Percentiles rank a stretch among this genome's conserved stretches.
These are phyloP conservation scores for Chytridiales sp. DNA, from an alignment of 371 early-diverging fungal genomes.

Conservation along the genomic window DNA sequence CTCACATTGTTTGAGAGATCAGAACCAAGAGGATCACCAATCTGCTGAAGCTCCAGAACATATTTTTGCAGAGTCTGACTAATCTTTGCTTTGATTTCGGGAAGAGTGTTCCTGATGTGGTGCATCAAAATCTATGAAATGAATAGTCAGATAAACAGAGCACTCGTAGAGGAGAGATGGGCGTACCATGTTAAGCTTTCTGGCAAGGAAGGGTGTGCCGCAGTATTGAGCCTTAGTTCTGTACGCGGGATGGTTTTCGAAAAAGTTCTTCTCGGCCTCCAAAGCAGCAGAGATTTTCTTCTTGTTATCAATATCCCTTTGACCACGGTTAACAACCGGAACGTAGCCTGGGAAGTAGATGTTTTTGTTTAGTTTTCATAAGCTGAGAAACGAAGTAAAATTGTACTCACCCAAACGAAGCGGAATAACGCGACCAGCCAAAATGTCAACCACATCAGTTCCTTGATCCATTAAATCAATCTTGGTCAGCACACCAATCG, in stretches of 20 bases:
- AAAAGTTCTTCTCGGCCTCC: constrained; percentile 87
- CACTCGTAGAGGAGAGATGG: too few relatives aligned
- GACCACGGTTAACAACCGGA: constrained; percentile 96
- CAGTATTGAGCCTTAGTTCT: constrained; percentile 94
- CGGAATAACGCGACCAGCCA: constrained; percentile 96
- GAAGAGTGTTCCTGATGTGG: constrained; percentile 93
- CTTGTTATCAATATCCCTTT: constrained; percentile 89
- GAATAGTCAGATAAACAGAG: too few relatives aligned
- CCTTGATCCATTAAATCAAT: constrained; percentile 99
- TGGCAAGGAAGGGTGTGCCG: constrained; percentile 96
- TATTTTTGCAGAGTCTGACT: constrained; percentile 79
- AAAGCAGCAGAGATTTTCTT: constrained; percentile 88
- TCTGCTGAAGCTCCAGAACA: constrained; percentile 74
- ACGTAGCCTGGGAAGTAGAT: constrained; percentile 71
- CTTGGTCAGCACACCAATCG: constrained; percentile 99
- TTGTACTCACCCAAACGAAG: constrained; percentile 74
- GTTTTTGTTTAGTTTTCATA: background rate
- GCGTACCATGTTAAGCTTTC: constrained; percentile 86
- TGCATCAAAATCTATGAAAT: constrained; percentile 97
- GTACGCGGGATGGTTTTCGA: constrained; percentile 93
- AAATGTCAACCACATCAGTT: constrained; percentile 97
- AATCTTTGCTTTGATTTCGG: constrained; percentile 98
- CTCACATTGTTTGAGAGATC: constrained; percentile 45
- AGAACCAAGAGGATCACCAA: constrained; percentile 89
- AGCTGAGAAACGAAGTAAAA: background rate